Percentiles rank a stretch among this genome's conserved stretches.
Conservation (phyloP, 345 rosid genomes). For the Dipteronia sinensis region DNA sequence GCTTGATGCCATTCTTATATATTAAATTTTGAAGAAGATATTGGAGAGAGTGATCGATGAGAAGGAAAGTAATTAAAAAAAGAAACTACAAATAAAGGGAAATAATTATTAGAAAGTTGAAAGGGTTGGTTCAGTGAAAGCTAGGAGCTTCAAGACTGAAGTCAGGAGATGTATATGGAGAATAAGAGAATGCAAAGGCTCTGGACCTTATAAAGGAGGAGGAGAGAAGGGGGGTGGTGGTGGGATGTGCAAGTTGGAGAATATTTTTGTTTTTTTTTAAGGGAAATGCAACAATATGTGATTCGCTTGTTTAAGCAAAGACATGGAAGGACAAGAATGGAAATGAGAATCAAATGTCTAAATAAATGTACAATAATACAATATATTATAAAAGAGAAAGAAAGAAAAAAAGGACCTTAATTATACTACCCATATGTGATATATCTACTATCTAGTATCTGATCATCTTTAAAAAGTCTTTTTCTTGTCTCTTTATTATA, state of each 20-base stretch:
- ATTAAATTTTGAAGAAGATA: conserved; percentile 3
- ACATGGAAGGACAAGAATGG: no score
- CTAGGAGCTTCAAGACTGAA: conserved; percentile 28
- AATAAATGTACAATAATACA: no score
- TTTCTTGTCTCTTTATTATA: conserved; percentile 32
- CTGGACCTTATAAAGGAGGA: conserved; percentile 46
- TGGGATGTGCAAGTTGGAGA: conserved; percentile 47
- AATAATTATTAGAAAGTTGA: no score
- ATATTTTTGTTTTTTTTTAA: conserved; percentile 14
- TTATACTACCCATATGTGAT: no score
- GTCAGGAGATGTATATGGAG: conserved; percentile 44
- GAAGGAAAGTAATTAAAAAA: neutral
- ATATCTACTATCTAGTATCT: neutral
- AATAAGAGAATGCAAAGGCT: conserved; percentile 33
- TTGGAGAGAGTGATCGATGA: no score
- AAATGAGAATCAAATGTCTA: conserved; percentile 30
- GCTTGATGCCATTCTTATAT: conserved; percentile 46
- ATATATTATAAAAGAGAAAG: neutral
- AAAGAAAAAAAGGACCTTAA: neutral
- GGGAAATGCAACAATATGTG: conserved; percentile 28
- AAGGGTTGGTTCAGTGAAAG: conserved; percentile 8
- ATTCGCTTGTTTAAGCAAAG: conserved; percentile 40
- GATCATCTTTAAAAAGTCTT: conserved; percentile 27
- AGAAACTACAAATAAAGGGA: neutral
- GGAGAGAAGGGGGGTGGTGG: conserved; percentile 26